A percentile compares a stretch with the other conserved stretches of the same genome.
Evolutionary conservation across 805 yeast species (phyloP).

Genomic region (Saccharomycopsis selenospora): DNA sequence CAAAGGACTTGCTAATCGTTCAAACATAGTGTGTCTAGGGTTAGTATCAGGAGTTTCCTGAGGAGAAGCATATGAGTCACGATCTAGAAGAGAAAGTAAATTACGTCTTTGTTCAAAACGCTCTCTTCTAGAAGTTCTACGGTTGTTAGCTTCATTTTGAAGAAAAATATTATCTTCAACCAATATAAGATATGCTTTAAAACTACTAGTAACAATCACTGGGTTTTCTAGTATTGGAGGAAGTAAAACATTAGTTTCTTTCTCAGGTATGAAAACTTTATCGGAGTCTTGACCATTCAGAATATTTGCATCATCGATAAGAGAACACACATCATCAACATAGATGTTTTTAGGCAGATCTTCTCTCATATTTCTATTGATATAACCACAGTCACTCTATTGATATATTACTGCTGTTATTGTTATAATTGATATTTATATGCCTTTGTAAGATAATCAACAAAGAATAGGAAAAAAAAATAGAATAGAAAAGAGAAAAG

Average conservation of each 20-base stretch:
- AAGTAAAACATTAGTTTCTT: conserved; percentile 11
- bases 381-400: too few species aligned
- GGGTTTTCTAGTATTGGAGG: conserved; percentile 19
- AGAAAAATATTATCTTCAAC: conserved; percentile 20
- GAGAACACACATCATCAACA: conserved; percentile 8
- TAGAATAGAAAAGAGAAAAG: too few species aligned
- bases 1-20: not conserved
- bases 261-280: conserved; percentile 9
- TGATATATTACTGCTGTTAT: too few species aligned
- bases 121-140: conserved; percentile 5
- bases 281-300: not conserved
- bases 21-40: conserved; percentile 2
- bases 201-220: conserved; percentile 15
- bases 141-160: conserved; percentile 15
- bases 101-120: conserved; percentile 13
- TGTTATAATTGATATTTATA: too few species aligned
- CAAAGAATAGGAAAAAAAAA: too few species aligned
- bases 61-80: not conserved
- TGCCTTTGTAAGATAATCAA: too few species aligned
- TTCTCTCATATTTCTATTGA: too few species aligned
- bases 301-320: not conserved
- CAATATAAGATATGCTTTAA: conserved; percentile 18
- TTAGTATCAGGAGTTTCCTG: conserved; percentile 6
- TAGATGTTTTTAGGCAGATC: conserved; percentile 13
- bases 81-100: not conserved